Evolutionary conservation across 768 basidiomycete genomes (phyloP), one percentile per base, ranked within the genome.

Genomic region (Tremella mesenterica): DNA sequence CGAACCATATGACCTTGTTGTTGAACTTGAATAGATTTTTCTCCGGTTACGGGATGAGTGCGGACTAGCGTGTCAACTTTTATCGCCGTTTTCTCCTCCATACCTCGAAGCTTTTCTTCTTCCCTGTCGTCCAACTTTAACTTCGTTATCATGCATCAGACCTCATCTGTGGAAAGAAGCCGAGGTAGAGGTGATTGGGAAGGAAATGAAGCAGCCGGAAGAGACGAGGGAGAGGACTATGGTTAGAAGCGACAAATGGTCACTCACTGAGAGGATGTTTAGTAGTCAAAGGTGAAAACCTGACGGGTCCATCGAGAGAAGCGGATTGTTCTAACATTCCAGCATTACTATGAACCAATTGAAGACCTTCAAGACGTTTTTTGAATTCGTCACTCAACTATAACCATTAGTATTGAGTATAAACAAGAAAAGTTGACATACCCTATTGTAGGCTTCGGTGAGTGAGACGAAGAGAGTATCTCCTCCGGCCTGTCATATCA

Each of bases 31-130:
- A 83, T 73, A 1, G 79, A 79, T 70, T 83, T 81, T 64, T 81
- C 79, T n/a, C 81, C 81, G 0, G 82, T 83, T 0, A 78, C 79
- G 16, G 82, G 82, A 65, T 83, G 82, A 13, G 75, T 71, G 53
- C 81, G 78, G 53, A 83, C 81, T 59, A 81, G 38, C 38, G 6
- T 4, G 38, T 41, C 38, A 50, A 4, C 16, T 44, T 10, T 18
- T 36, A 10, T 18, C 10, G 18, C 33, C n/a, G n/a, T n/a, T n/a
- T n/a, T n/a, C n/a, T n/a, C n/a, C n/a, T n/a, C n/a, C n/a, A n/a
- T n/a, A n/a, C n/a, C n/a, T n/a, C n/a, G n/a, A n/a, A n/a, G n/a
- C n/a, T n/a, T n/a, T n/a, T n/a, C n/a, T n/a, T n/a, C n/a, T n/a
- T n/a, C n/a, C n/a, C n/a, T n/a, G n/a, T n/a, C n/a, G n/a, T n/a